Evolutionary conservation across 2,329 filamentous ascomycete genomes (phyloP), one percentile per base, ranked within the genome.

Genomic region (Diaporthe helianthi): DNA sequence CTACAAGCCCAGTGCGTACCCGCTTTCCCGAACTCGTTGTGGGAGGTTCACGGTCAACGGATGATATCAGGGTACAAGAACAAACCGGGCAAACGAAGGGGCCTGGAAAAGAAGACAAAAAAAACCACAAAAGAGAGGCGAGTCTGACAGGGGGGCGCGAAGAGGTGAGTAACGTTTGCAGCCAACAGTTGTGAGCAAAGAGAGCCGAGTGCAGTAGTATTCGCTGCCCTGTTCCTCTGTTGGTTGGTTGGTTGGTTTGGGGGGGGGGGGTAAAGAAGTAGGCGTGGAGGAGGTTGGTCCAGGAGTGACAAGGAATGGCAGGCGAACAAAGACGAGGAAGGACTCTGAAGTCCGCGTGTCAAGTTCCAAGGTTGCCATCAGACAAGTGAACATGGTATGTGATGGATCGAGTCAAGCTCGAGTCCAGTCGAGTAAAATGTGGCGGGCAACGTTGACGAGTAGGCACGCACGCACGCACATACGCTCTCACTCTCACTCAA

Each of bases 11-110:
- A 9, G 53, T 33, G 29, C 19, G 29, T 44, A 22, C 31, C n/a
- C 17, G 2, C 9, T 58, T 49, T n/a, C 47, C 47, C 22, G 44
- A 33, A 49, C 29, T 36, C 44, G n/a, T 12, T 63, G 58, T 29
- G 58, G 29, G 15, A 41, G 22, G 44, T 52, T 44, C 64, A 55
- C 33, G 36, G 44, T 22, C 55, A 61, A 61, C 22, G 44, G 46
- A 51, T 58, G 29, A 67, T 67, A 55, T 38, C 53, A 67, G 29
- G 58, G 44, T n/a, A 41, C 31, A 29, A 31, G 24, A 67, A 58
- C 54, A 67, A 49, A 41, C 26, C 26, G 52, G 52, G 44, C 31
- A 51, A 51, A 36, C 54, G 52, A 24, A 31, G 41, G 29, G 36
- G 49, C 31, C n/a, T 19, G 36, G 44, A 47, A 22, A 24, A 13